These are phyloP conservation scores for Scleroderma bovista DNA, from an alignment of 768 basidiomycete genomes.

Conservation along the genomic window DNA sequence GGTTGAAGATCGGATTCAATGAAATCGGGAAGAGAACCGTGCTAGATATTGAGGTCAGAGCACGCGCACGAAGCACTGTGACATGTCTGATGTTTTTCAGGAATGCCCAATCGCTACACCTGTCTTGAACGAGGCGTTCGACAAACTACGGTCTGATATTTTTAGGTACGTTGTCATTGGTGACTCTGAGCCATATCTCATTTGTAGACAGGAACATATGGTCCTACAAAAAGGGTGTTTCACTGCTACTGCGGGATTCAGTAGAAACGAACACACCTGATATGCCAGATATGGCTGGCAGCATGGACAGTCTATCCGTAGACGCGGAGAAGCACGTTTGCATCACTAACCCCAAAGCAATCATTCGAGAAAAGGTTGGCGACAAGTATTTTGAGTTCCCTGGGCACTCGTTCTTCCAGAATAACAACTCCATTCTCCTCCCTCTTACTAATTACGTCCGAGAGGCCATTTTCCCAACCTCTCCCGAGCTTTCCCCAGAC, in stretches of 20 bases:
- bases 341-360: conserved; percentile 75
- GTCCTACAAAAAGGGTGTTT: conserved; percentile 82
- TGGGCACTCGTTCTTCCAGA: conserved; percentile 94
- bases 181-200: conserved; percentile 3
- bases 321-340: conserved; percentile 63
- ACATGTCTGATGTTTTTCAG: conserved; percentile 28
- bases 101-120: conserved; percentile 91
- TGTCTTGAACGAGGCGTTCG: conserved; percentile 65
- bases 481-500: conserved; percentile 5
- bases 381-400: conserved; percentile 77
- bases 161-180: conserved; percentile 45
- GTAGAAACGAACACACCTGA: conserved; percentile 32
- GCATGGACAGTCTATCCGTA: conserved; percentile 32
- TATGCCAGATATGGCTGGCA: conserved; percentile 17
- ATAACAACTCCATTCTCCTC: conserved; percentile 89
- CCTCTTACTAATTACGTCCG: conserved; percentile 82
- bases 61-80: neutral
- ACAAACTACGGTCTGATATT: conserved; percentile 57
- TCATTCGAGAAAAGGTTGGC: conserved; percentile 82
- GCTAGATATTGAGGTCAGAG: conserved; percentile 83
- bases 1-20: conserved; percentile 90
- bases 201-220: conserved; percentile 57
- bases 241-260: conserved; percentile 87
- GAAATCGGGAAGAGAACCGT: conserved; percentile 63
- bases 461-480: conserved; percentile 54